These are phyloP conservation scores for Penicillium sp. DNA, from an alignment of 2,329 filamentous ascomycete genomes.

Conservation along the genomic window DNA sequence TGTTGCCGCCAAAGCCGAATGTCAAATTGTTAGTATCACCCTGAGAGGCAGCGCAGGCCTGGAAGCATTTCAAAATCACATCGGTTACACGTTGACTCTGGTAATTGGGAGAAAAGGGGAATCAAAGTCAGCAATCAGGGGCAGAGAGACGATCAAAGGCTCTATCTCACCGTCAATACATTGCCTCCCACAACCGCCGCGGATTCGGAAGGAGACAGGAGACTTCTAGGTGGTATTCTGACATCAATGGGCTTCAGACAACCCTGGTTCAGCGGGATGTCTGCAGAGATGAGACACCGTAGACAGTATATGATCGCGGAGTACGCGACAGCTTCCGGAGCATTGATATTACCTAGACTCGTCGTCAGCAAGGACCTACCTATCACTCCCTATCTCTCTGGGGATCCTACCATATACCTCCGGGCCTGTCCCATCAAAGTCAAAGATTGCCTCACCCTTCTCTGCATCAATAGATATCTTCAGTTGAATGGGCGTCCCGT, in stretches of 20 bases:
- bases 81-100: slow-evolving; percentile 44
- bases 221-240: slow-evolving; percentile 63
- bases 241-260: slow-evolving; percentile 70
- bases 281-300: slow-evolving; percentile 67
- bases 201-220: slow-evolving; percentile 66
- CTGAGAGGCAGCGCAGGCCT: slow-evolving; percentile 68
- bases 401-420: slow-evolving; percentile 49
- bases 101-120: neutral
- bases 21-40: slow-evolving; percentile 68
- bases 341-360: slow-evolving; percentile 63
- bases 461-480: slow-evolving; percentile 64
- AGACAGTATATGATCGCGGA: slow-evolving; percentile 78
- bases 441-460: slow-evolving; percentile 68
- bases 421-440: slow-evolving; percentile 71
- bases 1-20: slow-evolving; percentile 24
- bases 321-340: slow-evolving; percentile 71
- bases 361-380: neutral
- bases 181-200: slow-evolving; percentile 77
- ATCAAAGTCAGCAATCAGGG: neutral
- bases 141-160: neutral
- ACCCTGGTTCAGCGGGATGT: slow-evolving; percentile 79
- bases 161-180: slow-evolving; percentile 67
- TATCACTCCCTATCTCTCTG: slow-evolving; percentile 26
- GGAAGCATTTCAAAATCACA: slow-evolving; percentile 71
- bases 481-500: slow-evolving; percentile 71